Base-by-base conservation (phyloP, 192 early-diverging fungal genomes). In the Allomyces macrogynus region DNA sequence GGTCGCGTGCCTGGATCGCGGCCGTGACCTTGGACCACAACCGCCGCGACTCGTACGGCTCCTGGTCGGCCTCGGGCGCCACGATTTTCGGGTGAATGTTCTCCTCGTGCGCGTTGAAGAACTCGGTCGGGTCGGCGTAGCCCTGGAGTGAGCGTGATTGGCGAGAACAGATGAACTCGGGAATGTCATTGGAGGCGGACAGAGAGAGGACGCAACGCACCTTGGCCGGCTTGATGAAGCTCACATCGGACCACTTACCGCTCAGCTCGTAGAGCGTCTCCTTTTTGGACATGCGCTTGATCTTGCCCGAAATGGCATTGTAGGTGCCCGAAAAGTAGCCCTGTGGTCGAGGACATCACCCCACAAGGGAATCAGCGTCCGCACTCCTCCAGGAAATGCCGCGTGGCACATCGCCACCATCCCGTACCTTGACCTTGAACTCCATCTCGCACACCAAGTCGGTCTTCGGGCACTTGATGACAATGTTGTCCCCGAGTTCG, bases 241-340 rank as follows among this genome's bases (percentile, higher is more conserved):
- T 82, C 26, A 77, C 73, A 22, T 85, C 84, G 22, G 87, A 82
- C 94, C 94, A 97, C 67, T 87, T 86, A 26, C 94, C 94, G n/a
- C 75, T 75, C 63, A 95, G 82, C n/a, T 86, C 87, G 66, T 85
- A 88, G 43, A 95, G 73, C 0, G 69, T 72, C 68, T 93, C 85
- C 10, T 78, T 80, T 57, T 57, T 57, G 5, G 85, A 83, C 43
- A 81, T 81, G 63, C 77, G 78, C 64, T 84, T 86, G 72, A 95
- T 91, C 60, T 89, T 88, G 70, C 89, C 93, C 10, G 73, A 63
- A n/a, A 95, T 80, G 27, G 76, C 80, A 65, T 92, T 89, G 70
- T 90, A 89, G 10, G 80, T 66, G 20, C 89, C 90, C 5, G 73
- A 73, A 66, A 89, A 88, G 64, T 80, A 81, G 1, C 87, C 88